A percentile compares a stretch with the other conserved stretches of the same genome.
Conservation (phyloP, 345 rosid genomes). For the Hibiscus syriacus region DNA sequence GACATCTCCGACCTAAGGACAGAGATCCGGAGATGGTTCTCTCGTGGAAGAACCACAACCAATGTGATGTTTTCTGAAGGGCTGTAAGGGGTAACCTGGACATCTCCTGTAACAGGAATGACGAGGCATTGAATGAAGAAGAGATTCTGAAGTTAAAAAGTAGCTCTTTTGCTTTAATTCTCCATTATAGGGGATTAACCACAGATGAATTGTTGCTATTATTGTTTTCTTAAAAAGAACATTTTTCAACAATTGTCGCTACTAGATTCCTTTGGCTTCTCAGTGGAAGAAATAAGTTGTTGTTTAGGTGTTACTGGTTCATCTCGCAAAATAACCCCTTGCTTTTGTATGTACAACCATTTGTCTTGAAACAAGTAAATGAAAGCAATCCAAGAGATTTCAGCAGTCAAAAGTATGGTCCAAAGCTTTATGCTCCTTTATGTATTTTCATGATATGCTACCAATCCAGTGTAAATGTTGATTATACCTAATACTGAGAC, state of each 20-base stretch:
- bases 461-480: conserved; percentile 45
- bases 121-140: not conserved
- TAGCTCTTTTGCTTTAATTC: not conserved
- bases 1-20: not conserved
- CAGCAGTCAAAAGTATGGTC: conserved; percentile 32
- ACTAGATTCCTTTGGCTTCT: conserved; percentile 12
- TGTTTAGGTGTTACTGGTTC: conserved; percentile 19
- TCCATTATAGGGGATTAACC: not conserved
- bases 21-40: not conserved
- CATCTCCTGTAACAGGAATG: not conserved
- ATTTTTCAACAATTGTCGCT: conserved; percentile 18
- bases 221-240: no score
- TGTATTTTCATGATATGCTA: conserved; percentile 45
- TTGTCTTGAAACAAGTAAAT: conserved; percentile 60
- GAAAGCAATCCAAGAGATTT: conserved; percentile 33
- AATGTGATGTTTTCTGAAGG: not conserved
- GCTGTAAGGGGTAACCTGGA: not conserved
- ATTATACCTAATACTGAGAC: conserved; percentile 40
- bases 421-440: conserved; percentile 38
- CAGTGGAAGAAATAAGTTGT: conserved; percentile 11
- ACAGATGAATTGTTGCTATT: no score
- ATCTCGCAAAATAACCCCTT: conserved; percentile 31
- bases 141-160: not conserved
- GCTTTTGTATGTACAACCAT: conserved; percentile 44
- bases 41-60: not conserved